phyloP scores from a whole-genome alignment of 1,139 yeast genomes.

The Pneumocystis canis region DNA sequence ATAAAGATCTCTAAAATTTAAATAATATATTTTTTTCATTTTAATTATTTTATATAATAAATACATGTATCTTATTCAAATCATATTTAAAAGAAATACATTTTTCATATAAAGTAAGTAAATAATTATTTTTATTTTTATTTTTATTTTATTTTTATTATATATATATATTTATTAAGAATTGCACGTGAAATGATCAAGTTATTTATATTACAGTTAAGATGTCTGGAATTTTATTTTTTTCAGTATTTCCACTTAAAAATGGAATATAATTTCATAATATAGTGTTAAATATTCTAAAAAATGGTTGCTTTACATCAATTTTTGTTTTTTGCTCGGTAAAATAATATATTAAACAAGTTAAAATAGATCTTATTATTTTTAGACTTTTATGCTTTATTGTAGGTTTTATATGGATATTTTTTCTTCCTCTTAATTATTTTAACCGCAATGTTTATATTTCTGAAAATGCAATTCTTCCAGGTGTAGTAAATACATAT shows the following conservation, averaged over 20 bases:
- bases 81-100: too few relatives aligned
- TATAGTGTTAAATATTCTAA: not conserved
- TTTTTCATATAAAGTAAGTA: too few relatives aligned
- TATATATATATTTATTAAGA: too few relatives aligned
- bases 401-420: constrained; percentile 51
- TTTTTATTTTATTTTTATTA: too few relatives aligned
- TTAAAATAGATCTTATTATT: not conserved
- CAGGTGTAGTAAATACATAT: constrained; percentile 85
- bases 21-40: too few relatives aligned
- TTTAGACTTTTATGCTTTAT: constrained; percentile 35
- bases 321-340: not conserved
- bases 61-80: too few relatives aligned
- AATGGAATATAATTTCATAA: not conserved
- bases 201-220: not conserved
- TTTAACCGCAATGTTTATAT: constrained; percentile 54
- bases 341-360: not conserved
- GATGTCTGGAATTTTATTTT: not conserved
- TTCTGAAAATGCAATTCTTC: constrained; percentile 92
- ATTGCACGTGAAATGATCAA: too few relatives aligned
- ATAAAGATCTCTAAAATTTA: too few relatives aligned
- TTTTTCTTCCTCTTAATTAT: constrained; percentile 64
- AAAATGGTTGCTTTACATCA: not conserved
- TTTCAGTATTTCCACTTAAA: not conserved
- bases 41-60: too few relatives aligned
- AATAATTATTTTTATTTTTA: too few relatives aligned